phyloP scores from a whole-genome alignment of 176 grass and related monocot genomes.

The Luzula sylvatica region DNA sequence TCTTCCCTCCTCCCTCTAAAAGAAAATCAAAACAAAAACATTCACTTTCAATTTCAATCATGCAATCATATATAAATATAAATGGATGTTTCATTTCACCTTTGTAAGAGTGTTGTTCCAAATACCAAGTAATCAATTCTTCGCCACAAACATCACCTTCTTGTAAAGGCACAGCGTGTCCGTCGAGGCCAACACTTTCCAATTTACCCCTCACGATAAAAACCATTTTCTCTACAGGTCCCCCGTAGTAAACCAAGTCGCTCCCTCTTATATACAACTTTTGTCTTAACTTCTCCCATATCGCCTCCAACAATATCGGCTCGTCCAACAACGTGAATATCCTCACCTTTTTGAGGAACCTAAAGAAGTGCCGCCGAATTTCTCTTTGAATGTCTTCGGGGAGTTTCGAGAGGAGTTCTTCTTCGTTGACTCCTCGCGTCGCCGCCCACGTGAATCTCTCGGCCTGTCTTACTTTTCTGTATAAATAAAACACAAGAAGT shows the following conservation, averaged over 20 bases:
- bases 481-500: constrained; percentile 3
- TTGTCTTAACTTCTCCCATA: constrained; percentile 82
- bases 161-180: constrained; percentile 46
- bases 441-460: constrained; percentile 97
- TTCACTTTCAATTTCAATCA: neutral
- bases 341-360: constrained; percentile 78
- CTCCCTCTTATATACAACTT: constrained; percentile 77
- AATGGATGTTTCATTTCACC: no score
- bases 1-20: constrained; percentile 60
- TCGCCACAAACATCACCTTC: constrained; percentile 95
- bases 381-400: constrained; percentile 98
- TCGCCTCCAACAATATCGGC: constrained; percentile 76
- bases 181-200: constrained; percentile 78
- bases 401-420: constrained; percentile 72
- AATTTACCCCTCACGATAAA: constrained; percentile 89
- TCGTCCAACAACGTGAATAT: constrained; percentile 81
- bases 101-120: constrained; percentile 74
- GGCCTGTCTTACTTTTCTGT: constrained; percentile 69
- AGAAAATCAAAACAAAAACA: constrained; percentile 10
- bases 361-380: constrained; percentile 82
- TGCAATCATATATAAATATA: neutral
- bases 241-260: constrained; percentile 64
- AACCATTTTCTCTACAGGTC: constrained; percentile 84
- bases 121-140: constrained; percentile 93
- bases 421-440: constrained; percentile 90